Conservation (phyloP, 2,329 filamentous ascomycete species). For the Venturia pyrina region DNA sequence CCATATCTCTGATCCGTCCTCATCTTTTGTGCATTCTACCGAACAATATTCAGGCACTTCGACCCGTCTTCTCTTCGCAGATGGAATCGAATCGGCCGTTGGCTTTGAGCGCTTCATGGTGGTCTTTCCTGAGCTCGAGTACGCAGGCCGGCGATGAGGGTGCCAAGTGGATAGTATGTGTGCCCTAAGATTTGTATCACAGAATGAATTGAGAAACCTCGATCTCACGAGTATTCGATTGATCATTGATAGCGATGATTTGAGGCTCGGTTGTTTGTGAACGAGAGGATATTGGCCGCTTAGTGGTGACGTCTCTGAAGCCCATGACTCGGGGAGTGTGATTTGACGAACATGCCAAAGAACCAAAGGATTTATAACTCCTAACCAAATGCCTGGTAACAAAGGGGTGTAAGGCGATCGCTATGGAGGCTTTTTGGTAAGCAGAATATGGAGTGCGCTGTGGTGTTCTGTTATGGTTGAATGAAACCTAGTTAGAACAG, state of each 20-base stretch:
- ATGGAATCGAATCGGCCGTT: neutral
- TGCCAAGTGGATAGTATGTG: neutral
- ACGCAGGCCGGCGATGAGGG: too few species aligned
- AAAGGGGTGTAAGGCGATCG: neutral
- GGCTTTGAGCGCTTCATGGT: slow-evolving; percentile 3
- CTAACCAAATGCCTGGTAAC: neutral
- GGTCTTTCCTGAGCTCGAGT: neutral
- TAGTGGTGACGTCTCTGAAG: neutral
- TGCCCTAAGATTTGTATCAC: neutral
- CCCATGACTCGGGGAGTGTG: neutral
- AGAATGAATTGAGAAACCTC: neutral
- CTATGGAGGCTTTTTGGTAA: neutral
- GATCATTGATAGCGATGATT: neutral
- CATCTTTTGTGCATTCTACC: slow-evolving; percentile 32
- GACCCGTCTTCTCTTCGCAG: slow-evolving; percentile 20
- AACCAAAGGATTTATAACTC: neutral
- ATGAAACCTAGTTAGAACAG: too few species aligned
- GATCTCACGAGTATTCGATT: neutral
- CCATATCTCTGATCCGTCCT: slow-evolving; percentile 45
- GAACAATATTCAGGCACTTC: slow-evolving; percentile 36
- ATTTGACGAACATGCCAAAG: neutral
- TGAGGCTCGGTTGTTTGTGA: neutral
- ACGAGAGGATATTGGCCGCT: neutral
- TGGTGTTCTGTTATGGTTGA: neutral
- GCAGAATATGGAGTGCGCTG: neutral